Base-by-base conservation (phyloP, 441 rosid genomes). In the Macaranga tanarius region DNA sequence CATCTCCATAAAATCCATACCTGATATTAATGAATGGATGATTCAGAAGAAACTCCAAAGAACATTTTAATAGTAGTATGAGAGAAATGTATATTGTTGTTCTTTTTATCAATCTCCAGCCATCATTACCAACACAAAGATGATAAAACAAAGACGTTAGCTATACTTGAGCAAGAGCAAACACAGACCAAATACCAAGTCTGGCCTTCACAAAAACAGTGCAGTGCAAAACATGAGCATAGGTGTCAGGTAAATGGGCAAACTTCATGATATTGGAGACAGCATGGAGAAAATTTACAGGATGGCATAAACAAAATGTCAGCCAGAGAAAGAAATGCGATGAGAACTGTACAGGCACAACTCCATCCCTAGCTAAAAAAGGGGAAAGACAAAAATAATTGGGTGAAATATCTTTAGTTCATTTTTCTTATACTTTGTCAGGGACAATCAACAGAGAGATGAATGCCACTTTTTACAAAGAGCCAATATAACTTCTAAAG, bases 1-100 rank as follows among this genome's bases (percentile, higher is more conserved):
- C 99, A 79, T 95, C 99, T 75, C 99, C 99, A 76, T 95, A 95
- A 82, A 92, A 95, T 59, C 97, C 99, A 84, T 92, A 95, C 79
- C 97, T 90, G 78, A 70, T n/a, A 75, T 73, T 10, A 64, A 60
- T 50, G 62, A 67, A 81, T 69, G 65, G 50, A 81, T 54, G 38
- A 74, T 76, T 69, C 65, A 69, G 51, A 61, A 62, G 66, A 71
- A 65, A 52, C 62, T 48, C 25, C 52, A 17, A 45, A 64, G 44
- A 23, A 55, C 76, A 48, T 71, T 40, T 22, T 19, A 42, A 55
- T 51, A 40, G 47, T 13, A 4, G 47, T 20, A 59, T n/a, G 38
- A 19, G 51, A 15, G 25, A 42, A 42, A 42, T 8, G 47, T 42
- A 42, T 42, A 42, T 34, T 34, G 0, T 54, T 25, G 11, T 26